A percentile compares a stretch with the other conserved stretches of the same genome.
Conservation (phyloP, 75 land plant genomes). For the Selaginella moellendorffii region DNA sequence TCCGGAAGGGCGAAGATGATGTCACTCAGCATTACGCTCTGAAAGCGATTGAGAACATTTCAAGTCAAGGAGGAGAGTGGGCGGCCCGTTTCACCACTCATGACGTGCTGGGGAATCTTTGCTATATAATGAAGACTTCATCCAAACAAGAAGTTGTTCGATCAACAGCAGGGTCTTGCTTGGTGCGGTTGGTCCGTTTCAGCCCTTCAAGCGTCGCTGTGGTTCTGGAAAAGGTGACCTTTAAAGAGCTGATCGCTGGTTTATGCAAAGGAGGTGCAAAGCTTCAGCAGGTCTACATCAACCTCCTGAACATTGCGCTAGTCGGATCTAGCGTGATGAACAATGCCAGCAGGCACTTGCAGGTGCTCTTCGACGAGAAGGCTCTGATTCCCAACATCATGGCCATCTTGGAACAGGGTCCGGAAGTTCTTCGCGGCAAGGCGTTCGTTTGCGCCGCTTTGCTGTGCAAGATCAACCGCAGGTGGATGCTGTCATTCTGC, state of each 20-base stretch:
- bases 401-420: constrained; percentile 76
- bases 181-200: constrained; percentile 81
- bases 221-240: constrained; percentile 69
- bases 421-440: constrained; percentile 79
- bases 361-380: constrained; percentile 65
- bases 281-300: constrained; percentile 80
- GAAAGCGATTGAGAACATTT: constrained; percentile 88
- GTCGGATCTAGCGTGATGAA: constrained; percentile 43
- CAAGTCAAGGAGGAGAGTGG: constrained; percentile 92
- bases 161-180: constrained; percentile 92
- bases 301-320: constrained; percentile 70
- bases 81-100: constrained; percentile 70
- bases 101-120: constrained; percentile 67
- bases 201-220: constrained; percentile 50
- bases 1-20: constrained; percentile 97
- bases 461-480: constrained; percentile 66
- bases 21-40: constrained; percentile 86
- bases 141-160: constrained; percentile 78
- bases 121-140: constrained; percentile 62
- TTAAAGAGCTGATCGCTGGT: constrained; percentile 53
- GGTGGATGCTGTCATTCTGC: constrained; percentile 80
- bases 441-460: constrained; percentile 73
- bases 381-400: constrained; percentile 58
- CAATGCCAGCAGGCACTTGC: constrained; percentile 44
- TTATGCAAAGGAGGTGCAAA: constrained; percentile 47